Conservation (phyloP, 306 rosid species). For the Ceratonia siliqua region DNA sequence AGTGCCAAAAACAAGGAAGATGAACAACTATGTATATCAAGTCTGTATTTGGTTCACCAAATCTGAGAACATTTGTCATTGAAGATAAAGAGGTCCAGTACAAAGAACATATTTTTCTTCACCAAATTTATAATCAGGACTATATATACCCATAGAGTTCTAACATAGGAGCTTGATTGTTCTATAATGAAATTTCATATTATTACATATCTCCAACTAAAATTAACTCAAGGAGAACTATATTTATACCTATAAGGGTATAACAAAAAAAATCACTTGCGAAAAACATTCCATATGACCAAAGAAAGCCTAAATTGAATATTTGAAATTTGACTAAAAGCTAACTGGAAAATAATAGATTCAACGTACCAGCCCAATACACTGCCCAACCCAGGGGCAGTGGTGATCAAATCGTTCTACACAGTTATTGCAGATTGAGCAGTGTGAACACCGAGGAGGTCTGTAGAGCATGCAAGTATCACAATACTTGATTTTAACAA, state of each 20-base stretch:
- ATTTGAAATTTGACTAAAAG: neutral
- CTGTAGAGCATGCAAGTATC: conserved; percentile 99
- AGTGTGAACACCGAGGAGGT: conserved; percentile 99
- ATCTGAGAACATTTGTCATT: neutral
- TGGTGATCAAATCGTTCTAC: conserved; percentile 97
- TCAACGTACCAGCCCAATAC: conserved; percentile 87
- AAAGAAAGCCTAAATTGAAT: neutral
- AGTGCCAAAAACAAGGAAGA: neutral
- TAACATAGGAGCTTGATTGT: neutral
- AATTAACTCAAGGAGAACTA: neutral
- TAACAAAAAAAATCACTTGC: neutral
- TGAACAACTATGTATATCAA: neutral
- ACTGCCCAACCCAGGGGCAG: conserved; percentile 99
- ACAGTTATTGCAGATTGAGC: conserved; percentile 97
- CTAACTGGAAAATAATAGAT: neutral
- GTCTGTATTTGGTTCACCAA: neutral
- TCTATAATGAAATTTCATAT: neutral
- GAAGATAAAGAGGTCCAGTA: neutral
- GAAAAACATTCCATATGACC: neutral
- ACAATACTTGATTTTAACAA: conserved; percentile 84
- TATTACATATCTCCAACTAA: neutral
- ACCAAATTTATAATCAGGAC: neutral
- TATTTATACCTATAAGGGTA: neutral
- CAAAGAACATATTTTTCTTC: neutral
- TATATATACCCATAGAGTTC: neutral